These are phyloP conservation scores for Boehmeria nivea DNA, from an alignment of 306 rosid species.

Conservation along the genomic window DNA sequence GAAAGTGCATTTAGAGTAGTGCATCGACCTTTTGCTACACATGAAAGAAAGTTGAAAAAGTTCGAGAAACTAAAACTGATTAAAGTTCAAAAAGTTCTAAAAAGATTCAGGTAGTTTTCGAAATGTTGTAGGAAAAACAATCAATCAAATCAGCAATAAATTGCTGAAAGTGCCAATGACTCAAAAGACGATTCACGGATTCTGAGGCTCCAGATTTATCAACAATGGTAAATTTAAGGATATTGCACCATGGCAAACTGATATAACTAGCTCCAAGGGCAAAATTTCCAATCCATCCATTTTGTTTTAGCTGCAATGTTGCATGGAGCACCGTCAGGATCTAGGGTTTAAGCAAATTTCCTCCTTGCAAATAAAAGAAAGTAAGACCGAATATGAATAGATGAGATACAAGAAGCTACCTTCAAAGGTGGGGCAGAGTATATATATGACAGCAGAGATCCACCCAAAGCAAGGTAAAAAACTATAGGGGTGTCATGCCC, in stretches of 20 bases:
- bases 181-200: no score
- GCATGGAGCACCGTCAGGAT: slow-evolving; percentile 27
- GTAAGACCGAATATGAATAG: neutral
- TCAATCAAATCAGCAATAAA: no score
- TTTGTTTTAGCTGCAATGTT: slow-evolving; percentile 80
- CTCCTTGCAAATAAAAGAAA: neutral
- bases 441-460: slow-evolving; percentile 81
- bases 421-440: slow-evolving; percentile 97
- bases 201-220: no score
- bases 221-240: neutral
- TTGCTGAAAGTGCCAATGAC: no score
- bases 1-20: no score
- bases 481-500: slow-evolving; percentile 75
- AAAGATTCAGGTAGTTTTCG: no score
- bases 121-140: no score
- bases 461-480: slow-evolving; percentile 87
- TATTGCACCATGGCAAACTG: slow-evolving; percentile 85
- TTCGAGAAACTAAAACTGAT: no score
- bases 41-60: no score
- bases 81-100: no score
- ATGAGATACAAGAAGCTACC: slow-evolving; percentile 31
- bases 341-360: slow-evolving; percentile 21
- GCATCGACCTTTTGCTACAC: no score
- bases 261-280: slow-evolving; percentile 99
- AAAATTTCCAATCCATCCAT: slow-evolving; percentile 98